Evolutionary conservation across 495 filamentous ascomycete genomes (phyloP), one percentile per base, ranked within the genome.

Genomic region (Pyrenula massariospora): DNA sequence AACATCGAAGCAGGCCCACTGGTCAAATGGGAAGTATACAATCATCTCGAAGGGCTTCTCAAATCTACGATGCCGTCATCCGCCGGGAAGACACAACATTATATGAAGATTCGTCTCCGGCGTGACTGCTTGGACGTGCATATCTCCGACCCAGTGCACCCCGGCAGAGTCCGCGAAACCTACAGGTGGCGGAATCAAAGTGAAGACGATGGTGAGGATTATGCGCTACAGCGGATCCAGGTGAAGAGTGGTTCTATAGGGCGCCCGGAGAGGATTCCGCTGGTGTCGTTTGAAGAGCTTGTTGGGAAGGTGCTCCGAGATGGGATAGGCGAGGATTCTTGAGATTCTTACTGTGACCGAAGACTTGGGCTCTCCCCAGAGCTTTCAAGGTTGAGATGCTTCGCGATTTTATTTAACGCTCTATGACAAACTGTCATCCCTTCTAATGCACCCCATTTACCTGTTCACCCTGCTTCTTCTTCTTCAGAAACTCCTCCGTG

Each of bases 401-500:
- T n/a, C n/a, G n/a, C n/a, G n/a, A n/a, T n/a, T n/a, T n/a, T n/a
- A n/a, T n/a, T n/a, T n/a, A n/a, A n/a, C n/a, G n/a, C n/a, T n/a
- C n/a, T n/a, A n/a, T n/a, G n/a, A n/a, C n/a, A n/a, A n/a, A n/a
- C n/a, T n/a, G n/a, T n/a, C n/a, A n/a, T n/a, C n/a, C n/a, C n/a
- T n/a, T 42, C 15, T 42, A 42, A 8, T 15, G 15, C 31, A 15
- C 31, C 15, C 31, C 31, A 42, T 42, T 42, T 42, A 42, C 31
- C 5, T 52, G 19, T 20, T 20, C 50, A 10, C 22, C 50, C 19
- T 48, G 42, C 19, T 19, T 48, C 11, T 19, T 11, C 23, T 58
- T 59, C 52, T 61, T 57, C 56, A 75, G 65, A 12, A 83, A 72
- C 61, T 84, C 82, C 68, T 89, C 86, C 0, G 86, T 78, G 8